Base-by-base conservation (phyloP, 441 rosid species). In the Hura crepitans region DNA sequence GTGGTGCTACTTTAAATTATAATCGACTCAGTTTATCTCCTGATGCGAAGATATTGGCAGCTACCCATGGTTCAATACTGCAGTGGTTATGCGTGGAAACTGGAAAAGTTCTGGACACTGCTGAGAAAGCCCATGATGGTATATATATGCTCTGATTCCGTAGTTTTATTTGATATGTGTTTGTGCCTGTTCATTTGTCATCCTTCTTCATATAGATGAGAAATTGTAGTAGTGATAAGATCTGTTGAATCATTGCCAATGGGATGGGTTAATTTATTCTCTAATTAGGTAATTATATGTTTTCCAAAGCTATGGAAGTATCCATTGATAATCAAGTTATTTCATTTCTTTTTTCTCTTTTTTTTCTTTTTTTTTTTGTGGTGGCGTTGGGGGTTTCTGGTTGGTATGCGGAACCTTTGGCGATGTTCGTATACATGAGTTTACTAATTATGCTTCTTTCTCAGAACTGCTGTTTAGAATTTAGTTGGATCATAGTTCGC, bases 91-190 rank as follows among this genome's bases (percentile, higher is more conserved):
- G 85, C 82, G 77, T 81, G 68, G 98, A 92, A 82, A 86, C 92
- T 54, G 98, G 99, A 72, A 76, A 83, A 61, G 86, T 92, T 70
- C 74, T 91, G 81, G 97, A 92, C 75, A 85, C 89, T 30, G 96
- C 93, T 69, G 97, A 95, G 42, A 90, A 81, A 74, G 96, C 96
- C 57, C 97, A 92, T 72, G 97, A 91, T 62, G 96, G 99, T 95
- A 85, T 65, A 79, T 59, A 65, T 50, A 1, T 18, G 14, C 55
- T 51, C 45, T 37, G 33, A 2, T 60, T 23, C 28, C 15, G n/a
- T 60, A 42, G 54, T 50, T 63, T 51, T 28, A 14, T 50, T 2
- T 57, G 30, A 37, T 33, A 47, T 33, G 0, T 20, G 22, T 54
- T 30, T 57, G 20, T 20, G 49, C 28, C 30, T 53, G 22, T 2